Percentiles rank a stretch among this genome's conserved stretches.
These are phyloP conservation scores for Gonapodya prolifera DNA, from an alignment of 192 early-diverging fungal species.

Conservation along the genomic window DNA sequence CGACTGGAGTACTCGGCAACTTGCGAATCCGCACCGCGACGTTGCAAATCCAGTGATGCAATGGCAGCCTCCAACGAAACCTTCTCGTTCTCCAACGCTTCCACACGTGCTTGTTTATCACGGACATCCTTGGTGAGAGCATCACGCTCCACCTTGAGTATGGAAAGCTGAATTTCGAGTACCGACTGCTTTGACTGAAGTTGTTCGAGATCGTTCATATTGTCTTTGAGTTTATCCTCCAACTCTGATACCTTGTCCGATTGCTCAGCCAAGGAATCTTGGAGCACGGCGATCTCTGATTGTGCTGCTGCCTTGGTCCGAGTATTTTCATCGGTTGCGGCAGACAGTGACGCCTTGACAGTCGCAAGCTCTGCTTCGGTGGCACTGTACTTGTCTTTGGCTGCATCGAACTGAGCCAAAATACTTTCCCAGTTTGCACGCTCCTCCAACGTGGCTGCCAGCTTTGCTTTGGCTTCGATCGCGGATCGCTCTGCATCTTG, in stretches of 20 bases:
- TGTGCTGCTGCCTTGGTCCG: neutral
- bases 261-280: neutral
- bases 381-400: neutral
- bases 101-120: neutral
- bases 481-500: neutral
- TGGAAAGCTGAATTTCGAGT: neutral
- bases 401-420: neutral
- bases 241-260: neutral
- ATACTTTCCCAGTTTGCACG: neutral
- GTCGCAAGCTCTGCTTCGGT: neutral
- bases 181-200: neutral
- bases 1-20: neutral
- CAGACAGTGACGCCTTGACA: neutral
- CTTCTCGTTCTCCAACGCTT: neutral
- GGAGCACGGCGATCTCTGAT: neutral
- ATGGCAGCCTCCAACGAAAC: neutral
- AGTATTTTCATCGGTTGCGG: neutral
- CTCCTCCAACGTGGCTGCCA: neutral
- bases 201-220: neutral
- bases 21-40: neutral
- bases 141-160: neutral
- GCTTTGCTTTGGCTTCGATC: neutral
- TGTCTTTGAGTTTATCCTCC: neutral
- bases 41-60: neutral
- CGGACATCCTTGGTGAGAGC: neutral